These are phyloP conservation scores for Kuraishia piskuri DNA, from an alignment of 805 yeast species.

Conservation along the genomic window DNA sequence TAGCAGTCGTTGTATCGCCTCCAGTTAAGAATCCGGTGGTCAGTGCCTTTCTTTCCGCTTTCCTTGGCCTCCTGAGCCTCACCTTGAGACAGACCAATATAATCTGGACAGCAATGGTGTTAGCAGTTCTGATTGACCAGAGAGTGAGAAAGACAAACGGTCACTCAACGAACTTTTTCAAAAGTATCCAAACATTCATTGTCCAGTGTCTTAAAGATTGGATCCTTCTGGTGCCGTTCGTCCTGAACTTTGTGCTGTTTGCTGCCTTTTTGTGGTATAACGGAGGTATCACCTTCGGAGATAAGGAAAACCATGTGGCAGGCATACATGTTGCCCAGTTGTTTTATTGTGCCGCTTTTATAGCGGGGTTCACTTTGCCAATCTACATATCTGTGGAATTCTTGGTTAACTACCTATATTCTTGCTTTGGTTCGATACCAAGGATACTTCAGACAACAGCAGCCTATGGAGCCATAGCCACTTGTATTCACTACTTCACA, in stretches of 20 bases:
- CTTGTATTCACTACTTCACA: constrained; percentile 51
- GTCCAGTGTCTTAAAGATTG: constrained; percentile 13
- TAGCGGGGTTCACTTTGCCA: constrained; percentile 63
- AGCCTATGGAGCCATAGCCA: constrained; percentile 28
- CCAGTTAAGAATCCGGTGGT: constrained; percentile 11
- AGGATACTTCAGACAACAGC: constrained; percentile 6
- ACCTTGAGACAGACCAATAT: constrained; percentile 87
- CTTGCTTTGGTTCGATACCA: constrained; percentile 17
- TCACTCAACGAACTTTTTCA: constrained; percentile 3
- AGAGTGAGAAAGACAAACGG: constrained; percentile 26
- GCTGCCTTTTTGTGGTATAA: constrained; percentile 51
- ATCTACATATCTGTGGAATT: constrained; percentile 49
- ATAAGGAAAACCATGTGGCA: constrained; percentile 73
- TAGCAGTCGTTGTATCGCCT: constrained; percentile 33
- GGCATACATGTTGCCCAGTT: constrained; percentile 72
- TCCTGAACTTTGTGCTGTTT: constrained; percentile 44
- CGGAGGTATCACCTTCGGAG: constrained; percentile 88
- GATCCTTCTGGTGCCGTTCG: constrained; percentile 37
- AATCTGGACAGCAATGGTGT: constrained; percentile 67
- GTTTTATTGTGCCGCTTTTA: constrained; percentile 65
- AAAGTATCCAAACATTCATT: constrained; percentile 23
- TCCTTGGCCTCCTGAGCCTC: constrained; percentile 54
- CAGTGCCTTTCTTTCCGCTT: constrained; percentile 33
- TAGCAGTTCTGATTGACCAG: constrained; percentile 46
- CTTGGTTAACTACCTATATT: constrained; percentile 29